Percentiles rank a stretch among this genome's conserved stretches.
Evolutionary conservation across 1,284 basidiomycete genomes (phyloP).

Genomic region (Puccinia novopanici): DNA sequence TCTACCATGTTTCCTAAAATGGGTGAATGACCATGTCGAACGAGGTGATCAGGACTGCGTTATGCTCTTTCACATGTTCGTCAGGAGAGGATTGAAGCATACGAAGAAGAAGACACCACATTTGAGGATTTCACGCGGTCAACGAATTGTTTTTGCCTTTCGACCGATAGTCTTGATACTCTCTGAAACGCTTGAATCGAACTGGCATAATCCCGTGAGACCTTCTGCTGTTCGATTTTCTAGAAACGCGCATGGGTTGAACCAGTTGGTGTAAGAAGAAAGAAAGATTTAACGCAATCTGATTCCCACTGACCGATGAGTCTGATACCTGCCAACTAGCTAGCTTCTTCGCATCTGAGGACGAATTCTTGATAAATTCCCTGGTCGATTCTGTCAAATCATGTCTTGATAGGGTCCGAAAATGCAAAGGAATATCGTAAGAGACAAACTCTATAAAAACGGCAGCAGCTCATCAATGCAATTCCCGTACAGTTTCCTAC

Average conservation of each 20-base stretch:
- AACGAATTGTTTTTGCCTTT: slow-evolving; percentile 79
- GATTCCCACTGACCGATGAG: slow-evolving; percentile 21
- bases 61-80: slow-evolving; percentile 59
- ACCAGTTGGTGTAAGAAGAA: not conserved
- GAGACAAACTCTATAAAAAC: not conserved
- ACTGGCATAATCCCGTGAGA: slow-evolving; percentile 76
- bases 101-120: slow-evolving; percentile 63
- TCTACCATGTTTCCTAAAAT: slow-evolving; percentile 24
- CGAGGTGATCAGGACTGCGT: slow-evolving; percentile 65
- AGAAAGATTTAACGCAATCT: not conserved
- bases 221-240: slow-evolving; percentile 50
- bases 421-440: slow-evolving; percentile 24
- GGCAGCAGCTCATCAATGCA: not conserved
- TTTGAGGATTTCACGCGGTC: slow-evolving; percentile 76
- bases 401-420: slow-evolving; percentile 58
- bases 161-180: slow-evolving; percentile 84
- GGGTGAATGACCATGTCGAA: too few species aligned
- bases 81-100: slow-evolving; percentile 66
- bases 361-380: slow-evolving; percentile 88
- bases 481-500: slow-evolving; percentile 73
- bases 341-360: slow-evolving; percentile 76
- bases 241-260: not conserved
- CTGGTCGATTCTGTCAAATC: slow-evolving; percentile 91
- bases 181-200: slow-evolving; percentile 87
- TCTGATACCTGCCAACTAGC: slow-evolving; percentile 44